Conservation (phyloP, 495 filamentous ascomycete species). For the Trichoderma erinaceum region DNA sequence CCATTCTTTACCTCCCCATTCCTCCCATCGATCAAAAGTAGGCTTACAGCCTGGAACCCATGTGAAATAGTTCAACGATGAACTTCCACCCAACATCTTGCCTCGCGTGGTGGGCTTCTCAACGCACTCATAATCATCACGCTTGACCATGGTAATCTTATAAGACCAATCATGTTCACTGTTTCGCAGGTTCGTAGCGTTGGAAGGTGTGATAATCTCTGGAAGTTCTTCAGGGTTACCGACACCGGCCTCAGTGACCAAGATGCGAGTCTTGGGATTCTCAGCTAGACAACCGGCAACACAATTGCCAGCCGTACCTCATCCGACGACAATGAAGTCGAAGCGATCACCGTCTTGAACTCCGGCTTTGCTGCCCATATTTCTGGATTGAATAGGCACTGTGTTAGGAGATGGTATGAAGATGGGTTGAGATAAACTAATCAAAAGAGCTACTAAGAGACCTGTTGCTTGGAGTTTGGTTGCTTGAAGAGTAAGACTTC, state of each 20-base stretch:
- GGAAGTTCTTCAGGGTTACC: conserved; percentile 52
- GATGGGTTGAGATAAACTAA: neutral
- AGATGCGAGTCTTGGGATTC: conserved; percentile 46
- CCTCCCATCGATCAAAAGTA: conserved; percentile 57
- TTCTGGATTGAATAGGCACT: conserved; percentile 25
- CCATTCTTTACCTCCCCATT: conserved; percentile 38
- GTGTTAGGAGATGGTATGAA: conserved; percentile 24
- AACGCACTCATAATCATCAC: conserved; percentile 53
- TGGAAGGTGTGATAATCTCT: conserved; percentile 48
- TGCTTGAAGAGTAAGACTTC: conserved; percentile 27
- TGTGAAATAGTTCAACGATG: conserved; percentile 58
- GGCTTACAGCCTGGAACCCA: conserved; percentile 54
- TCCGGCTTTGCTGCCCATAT: neutral
- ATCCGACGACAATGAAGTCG: conserved; percentile 42
- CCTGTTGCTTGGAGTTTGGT: neutral
- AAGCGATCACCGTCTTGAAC: conserved; percentile 25
- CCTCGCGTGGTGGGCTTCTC: conserved; percentile 60
- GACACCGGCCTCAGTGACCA: conserved; percentile 53
- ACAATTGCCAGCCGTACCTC: conserved; percentile 53
- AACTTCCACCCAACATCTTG: conserved; percentile 52
- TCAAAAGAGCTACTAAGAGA: neutral
- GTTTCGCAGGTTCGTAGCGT: conserved; percentile 47
- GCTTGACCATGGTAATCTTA: conserved; percentile 58
- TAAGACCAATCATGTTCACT: conserved; percentile 58
- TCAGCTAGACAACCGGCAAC: conserved; percentile 56